Percentiles rank a stretch among this genome's conserved stretches.
Conservation (phyloP, 1,139 yeast genomes). For the Kurtzmaniella quercitrusa region DNA sequence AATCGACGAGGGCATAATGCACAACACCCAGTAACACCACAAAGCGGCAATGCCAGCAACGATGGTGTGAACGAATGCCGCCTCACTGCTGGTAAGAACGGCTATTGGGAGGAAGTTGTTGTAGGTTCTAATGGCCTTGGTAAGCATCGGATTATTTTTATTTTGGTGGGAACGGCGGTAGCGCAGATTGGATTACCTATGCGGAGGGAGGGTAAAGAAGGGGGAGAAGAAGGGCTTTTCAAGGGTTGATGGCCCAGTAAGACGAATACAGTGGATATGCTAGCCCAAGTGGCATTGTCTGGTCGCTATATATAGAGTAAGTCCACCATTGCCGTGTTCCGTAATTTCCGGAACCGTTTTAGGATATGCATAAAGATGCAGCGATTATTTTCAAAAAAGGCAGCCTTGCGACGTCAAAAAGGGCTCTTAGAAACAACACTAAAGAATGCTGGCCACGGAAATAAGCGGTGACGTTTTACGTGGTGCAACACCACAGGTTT, state of each 20-base stretch:
- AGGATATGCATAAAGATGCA: neutral
- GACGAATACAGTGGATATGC: too few species aligned
- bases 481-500: neutral
- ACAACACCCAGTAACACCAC: conserved; percentile 15
- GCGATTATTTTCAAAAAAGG: neutral
- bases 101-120: conserved; percentile 27
- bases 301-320: neutral
- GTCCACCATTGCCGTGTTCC: neutral
- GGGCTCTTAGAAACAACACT: neutral
- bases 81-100: conserved; percentile 22
- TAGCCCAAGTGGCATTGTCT: too few species aligned
- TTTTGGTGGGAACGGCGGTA: neutral
- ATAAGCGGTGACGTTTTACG: neutral
- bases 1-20: conserved; percentile 15
- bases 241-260: too few species aligned
- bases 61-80: conserved; percentile 16
- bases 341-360: neutral
- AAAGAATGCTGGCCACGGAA: neutral
- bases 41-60: conserved; percentile 13
- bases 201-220: too few species aligned
- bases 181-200: neutral
- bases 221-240: too few species aligned
- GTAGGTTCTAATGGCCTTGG: conserved; percentile 11
- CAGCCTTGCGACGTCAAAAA: neutral
- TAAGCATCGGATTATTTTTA: neutral